Conservation (phyloP, 78 protist species). For the Mantamonas sphyraenae region DNA sequence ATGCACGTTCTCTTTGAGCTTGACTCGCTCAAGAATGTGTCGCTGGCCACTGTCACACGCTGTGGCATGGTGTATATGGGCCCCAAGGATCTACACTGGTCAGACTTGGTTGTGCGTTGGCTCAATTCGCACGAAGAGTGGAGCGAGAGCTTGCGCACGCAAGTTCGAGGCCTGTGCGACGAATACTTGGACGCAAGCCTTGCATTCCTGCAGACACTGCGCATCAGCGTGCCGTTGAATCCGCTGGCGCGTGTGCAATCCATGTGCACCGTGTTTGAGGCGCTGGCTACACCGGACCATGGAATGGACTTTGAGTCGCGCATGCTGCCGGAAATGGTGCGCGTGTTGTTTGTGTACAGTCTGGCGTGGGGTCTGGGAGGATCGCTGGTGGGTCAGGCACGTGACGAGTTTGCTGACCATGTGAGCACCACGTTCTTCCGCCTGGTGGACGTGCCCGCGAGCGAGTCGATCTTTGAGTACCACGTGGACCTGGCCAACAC, state of each 20-base stretch:
- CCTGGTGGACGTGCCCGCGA: no score
- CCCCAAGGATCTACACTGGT: slow-evolving; percentile 4
- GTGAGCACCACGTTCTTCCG: slow-evolving; percentile 34
- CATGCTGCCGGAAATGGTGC: slow-evolving; percentile 7
- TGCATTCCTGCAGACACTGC: background rate
- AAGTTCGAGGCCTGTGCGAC: background rate
- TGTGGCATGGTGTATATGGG: slow-evolving; percentile 69
- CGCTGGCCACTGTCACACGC: slow-evolving; percentile 93
- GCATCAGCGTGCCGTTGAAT: no score
- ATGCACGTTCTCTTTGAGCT: slow-evolving; percentile 68
- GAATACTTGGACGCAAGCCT: background rate
- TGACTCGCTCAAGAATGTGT: slow-evolving; percentile 70
- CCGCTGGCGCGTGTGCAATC: no score
- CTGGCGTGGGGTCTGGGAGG: slow-evolving; percentile 70
- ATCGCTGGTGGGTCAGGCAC: slow-evolving; percentile 54
- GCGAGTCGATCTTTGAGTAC: slow-evolving; percentile 66
- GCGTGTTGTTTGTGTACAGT: slow-evolving; percentile 31
- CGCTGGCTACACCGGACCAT: no score
- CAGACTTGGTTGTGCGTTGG: slow-evolving; percentile 32
- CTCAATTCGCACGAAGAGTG: background rate
- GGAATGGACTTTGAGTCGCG: no score
- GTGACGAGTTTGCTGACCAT: no score
- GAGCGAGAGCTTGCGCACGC: background rate
- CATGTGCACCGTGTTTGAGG: no score
- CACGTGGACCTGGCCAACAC: slow-evolving; percentile 19